Evolutionary conservation across 1,139 yeast species (phyloP).

Genomic region (Debaryomycetaceae sp.): DNA sequence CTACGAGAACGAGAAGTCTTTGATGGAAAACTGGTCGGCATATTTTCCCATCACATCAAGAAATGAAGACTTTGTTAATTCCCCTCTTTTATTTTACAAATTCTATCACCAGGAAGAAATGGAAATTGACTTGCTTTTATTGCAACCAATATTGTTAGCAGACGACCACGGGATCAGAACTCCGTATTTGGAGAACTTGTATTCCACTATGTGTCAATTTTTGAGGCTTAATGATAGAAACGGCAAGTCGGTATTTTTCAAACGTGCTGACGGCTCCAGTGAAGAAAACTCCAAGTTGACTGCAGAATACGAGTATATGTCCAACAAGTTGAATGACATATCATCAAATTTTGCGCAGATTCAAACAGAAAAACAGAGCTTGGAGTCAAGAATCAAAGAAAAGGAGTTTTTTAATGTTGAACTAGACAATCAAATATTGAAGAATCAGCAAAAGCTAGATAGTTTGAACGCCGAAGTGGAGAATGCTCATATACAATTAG

Average conservation of each 20-base stretch:
- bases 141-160: constrained; percentile 83
- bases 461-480: constrained; percentile 13
- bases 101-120: constrained; percentile 53
- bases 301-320: constrained; percentile 9
- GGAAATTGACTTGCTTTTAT: constrained; percentile 67
- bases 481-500: constrained; percentile 4
- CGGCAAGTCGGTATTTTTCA: constrained; percentile 31
- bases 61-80: constrained; percentile 32
- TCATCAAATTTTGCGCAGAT: constrained; percentile 19
- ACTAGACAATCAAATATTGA: constrained; percentile 17
- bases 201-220: constrained; percentile 73
- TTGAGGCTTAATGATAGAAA: constrained; percentile 43
- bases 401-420: constrained; percentile 18
- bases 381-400: constrained; percentile 20
- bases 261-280: constrained; percentile 1
- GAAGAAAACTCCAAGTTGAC: background rate
- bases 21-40: constrained; percentile 52
- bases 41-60: constrained; percentile 32
- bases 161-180: constrained; percentile 84
- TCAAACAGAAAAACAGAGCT: constrained; percentile 16
- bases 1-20: constrained; percentile 58
- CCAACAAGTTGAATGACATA: constrained; percentile 16
- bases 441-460: constrained; percentile 12
- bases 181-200: constrained; percentile 84
- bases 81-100: constrained; percentile 59